Conservation (phyloP, 805 yeast genomes). For the Zygosaccharomyces bailii region DNA sequence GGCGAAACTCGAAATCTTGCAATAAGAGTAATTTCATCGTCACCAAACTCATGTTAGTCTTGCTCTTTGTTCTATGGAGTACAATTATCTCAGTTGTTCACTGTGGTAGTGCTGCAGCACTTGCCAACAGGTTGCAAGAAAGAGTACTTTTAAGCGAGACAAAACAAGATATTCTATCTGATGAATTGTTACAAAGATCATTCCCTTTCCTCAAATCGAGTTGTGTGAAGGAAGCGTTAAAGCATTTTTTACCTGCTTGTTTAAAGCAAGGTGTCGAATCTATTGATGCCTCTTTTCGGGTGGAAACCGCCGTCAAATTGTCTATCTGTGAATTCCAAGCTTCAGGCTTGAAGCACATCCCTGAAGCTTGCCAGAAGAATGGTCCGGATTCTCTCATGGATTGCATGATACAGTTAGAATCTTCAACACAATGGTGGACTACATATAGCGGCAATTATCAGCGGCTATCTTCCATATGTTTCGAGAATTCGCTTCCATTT, state of each 20-base stretch:
- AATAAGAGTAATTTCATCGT: neutral
- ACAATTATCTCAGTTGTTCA: neutral
- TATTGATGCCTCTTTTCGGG: slow-evolving; percentile 33
- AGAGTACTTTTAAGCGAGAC: slow-evolving; percentile 3
- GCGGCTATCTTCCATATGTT: slow-evolving; percentile 50
- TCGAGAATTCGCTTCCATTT: slow-evolving; percentile 48
- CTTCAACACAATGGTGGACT: slow-evolving; percentile 65
- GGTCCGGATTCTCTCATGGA: slow-evolving; percentile 20
- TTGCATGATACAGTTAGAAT: slow-evolving; percentile 44
- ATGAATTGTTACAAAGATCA: slow-evolving; percentile 14
- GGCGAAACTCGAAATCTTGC: neutral
- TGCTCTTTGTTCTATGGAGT: neutral
- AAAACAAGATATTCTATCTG: slow-evolving; percentile 6
- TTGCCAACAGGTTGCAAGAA: slow-evolving; percentile 9
- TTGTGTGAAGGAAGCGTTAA: slow-evolving; percentile 43
- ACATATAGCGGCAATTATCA: slow-evolving; percentile 65
- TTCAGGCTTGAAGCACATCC: slow-evolving; percentile 38
- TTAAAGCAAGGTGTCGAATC: slow-evolving; percentile 41
- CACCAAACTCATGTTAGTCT: neutral
- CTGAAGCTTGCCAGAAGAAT: slow-evolving; percentile 28
- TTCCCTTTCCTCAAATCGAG: slow-evolving; percentile 26
- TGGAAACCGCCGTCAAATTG: slow-evolving; percentile 44
- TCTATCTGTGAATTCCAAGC: slow-evolving; percentile 55
- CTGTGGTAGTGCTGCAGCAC: slow-evolving; percentile 7
- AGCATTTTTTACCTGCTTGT: slow-evolving; percentile 42